These are phyloP conservation scores for Phytophthora chlamydospora DNA, from an alignment of 352 stramenopile species.

Conservation along the genomic window DNA sequence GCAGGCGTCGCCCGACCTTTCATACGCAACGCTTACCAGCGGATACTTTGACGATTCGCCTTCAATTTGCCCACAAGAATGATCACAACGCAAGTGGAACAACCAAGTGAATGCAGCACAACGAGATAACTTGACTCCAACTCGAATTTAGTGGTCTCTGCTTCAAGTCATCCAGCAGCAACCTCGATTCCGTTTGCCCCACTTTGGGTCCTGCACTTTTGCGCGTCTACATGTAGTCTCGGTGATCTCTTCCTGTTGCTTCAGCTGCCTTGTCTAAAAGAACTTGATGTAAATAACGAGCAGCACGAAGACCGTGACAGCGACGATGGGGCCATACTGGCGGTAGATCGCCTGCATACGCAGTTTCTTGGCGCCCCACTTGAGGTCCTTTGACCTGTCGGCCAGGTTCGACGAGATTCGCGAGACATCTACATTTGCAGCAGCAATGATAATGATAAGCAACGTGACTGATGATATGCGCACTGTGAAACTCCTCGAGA, in stretches of 20 bases:
- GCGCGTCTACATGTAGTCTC: background rate
- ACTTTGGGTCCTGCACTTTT: slow-evolving; percentile 14
- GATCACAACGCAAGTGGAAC: background rate
- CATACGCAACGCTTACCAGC: slow-evolving; percentile 17
- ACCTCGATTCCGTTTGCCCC: slow-evolving; percentile 7
- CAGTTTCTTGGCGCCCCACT: slow-evolving; percentile 97
- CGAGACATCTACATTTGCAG: slow-evolving; percentile 70
- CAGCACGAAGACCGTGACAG: slow-evolving; percentile 82
- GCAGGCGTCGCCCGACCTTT: slow-evolving; percentile 35
- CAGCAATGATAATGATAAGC: slow-evolving; percentile 16
- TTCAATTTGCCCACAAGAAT: slow-evolving; percentile 19
- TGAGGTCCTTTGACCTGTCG: slow-evolving; percentile 96
- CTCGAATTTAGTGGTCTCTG: slow-evolving; percentile 25
- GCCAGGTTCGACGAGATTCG: slow-evolving; percentile 91
- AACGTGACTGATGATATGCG: background rate
- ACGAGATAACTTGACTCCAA: slow-evolving; percentile 7
- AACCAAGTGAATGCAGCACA: background rate
- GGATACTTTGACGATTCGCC: slow-evolving; percentile 14
- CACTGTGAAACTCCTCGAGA: background rate
- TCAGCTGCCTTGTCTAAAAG: slow-evolving; percentile 63
- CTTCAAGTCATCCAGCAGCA: slow-evolving; percentile 13
- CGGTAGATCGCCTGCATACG: slow-evolving; percentile 90
- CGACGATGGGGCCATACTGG: slow-evolving; percentile 86
- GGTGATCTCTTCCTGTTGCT: slow-evolving; percentile 6
- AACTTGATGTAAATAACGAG: slow-evolving; percentile 93